Conservation (phyloP, 2,329 filamentous ascomycete species). For the Ascocoryne sarcoides region DNA sequence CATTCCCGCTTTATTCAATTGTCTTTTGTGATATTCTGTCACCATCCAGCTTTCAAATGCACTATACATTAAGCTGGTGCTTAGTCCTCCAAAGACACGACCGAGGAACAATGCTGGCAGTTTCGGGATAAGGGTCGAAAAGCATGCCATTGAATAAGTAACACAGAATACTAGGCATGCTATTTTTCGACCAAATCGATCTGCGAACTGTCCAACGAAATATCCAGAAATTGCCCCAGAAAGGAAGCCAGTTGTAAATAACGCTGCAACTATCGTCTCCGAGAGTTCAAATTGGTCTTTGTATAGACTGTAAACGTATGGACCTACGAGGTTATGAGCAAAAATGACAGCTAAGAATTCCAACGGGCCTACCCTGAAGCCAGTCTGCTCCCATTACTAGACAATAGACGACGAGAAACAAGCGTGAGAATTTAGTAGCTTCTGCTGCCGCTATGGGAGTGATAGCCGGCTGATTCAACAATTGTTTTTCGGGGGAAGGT, state of each 20-base stretch:
- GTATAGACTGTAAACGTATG: conserved; percentile 28
- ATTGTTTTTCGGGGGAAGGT: conserved; percentile 12
- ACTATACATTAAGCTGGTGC: conserved; percentile 48
- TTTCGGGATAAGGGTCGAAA: conserved; percentile 39
- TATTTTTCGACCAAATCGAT: conserved; percentile 32
- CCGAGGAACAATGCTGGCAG: conserved; percentile 41
- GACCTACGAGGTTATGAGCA: conserved; percentile 28
- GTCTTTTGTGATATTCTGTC: conserved; percentile 43
- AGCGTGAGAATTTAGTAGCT: conserved; percentile 19
- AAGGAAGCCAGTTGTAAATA: conserved; percentile 28
- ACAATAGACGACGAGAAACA: conserved; percentile 37
- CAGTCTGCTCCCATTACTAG: conserved; percentile 43
- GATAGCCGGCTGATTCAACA: conserved; percentile 7
- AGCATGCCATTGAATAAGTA: conserved; percentile 43
- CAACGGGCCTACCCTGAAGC: conserved; percentile 41
- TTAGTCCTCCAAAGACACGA: conserved; percentile 44
- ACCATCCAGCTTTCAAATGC: conserved; percentile 57
- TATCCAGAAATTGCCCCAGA: conserved; percentile 27
- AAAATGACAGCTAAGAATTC: background rate
- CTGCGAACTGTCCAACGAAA: conserved; percentile 27
- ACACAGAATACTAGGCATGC: conserved; percentile 48
- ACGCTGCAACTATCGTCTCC: conserved; percentile 24
- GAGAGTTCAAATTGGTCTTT: conserved; percentile 26
- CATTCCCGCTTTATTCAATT: conserved; percentile 33
- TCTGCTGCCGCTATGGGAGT: conserved; percentile 23